Evolutionary conservation across 495 filamentous ascomycete species (phyloP).

Genomic region (Xeromyces bisporus): DNA sequence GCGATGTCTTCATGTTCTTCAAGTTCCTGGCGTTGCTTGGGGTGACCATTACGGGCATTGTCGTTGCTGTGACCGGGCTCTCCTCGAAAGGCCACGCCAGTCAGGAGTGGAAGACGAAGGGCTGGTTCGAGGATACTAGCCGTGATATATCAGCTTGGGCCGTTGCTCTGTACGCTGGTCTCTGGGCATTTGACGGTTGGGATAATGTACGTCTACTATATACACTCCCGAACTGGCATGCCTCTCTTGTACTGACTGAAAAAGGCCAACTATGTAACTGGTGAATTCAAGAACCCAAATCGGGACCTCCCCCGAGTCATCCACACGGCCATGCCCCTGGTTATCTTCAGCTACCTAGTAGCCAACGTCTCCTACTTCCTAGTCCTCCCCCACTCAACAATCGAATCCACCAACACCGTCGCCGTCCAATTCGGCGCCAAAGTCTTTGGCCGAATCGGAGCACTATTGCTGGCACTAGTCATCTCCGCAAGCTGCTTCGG

Average conservation of each 20-base stretch:
- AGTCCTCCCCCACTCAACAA: conserved; percentile 64
- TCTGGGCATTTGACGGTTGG: conserved; percentile 99
- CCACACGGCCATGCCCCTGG: conserved; percentile 90
- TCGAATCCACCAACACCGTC: conserved; percentile 77
- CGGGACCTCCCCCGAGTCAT: conserved; percentile 89
- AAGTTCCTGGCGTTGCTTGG: conserved; percentile 83
- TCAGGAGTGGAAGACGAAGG: conserved; percentile 67
- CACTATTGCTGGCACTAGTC: conserved; percentile 72
- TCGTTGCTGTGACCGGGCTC: conserved; percentile 75
- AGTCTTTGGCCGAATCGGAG: conserved; percentile 72
- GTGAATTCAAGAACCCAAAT: conserved; percentile 81
- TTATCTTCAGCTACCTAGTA: conserved; percentile 77
- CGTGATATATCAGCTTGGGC: conserved; percentile 69
- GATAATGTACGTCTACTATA: conserved; percentile 78
- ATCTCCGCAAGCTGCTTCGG: conserved; percentile 82
- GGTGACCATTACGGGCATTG: conserved; percentile 74
- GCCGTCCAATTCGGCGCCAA: conserved; percentile 85
- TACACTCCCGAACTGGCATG: too few species aligned
- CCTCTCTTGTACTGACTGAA: neutral
- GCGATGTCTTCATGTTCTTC: conserved; percentile 87
- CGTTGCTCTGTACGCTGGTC: conserved; percentile 81
- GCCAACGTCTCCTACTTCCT: conserved; percentile 90
- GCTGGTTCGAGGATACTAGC: conserved; percentile 81
- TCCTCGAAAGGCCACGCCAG: conserved; percentile 60
- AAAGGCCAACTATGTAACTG: conserved; percentile 91